Base-by-base conservation (phyloP, 129 eudicot species). In the Centrapalus pauciflorus region DNA sequence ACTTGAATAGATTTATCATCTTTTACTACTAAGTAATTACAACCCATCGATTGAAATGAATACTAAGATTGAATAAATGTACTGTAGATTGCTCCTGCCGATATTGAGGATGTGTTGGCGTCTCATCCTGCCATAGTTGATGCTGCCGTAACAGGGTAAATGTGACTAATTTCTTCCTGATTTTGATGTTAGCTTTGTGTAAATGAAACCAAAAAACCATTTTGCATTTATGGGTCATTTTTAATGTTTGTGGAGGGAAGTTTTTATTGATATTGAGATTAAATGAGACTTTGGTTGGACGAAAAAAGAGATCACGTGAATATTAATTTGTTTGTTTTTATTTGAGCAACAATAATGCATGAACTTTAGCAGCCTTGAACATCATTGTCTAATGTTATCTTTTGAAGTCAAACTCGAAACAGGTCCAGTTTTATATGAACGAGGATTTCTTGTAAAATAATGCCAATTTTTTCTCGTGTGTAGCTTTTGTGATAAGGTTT, bases 11-110 rank as follows among this genome's bases (percentile, higher is more conserved):
- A 21, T 38, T 19, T 13, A 19, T 9, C n/a, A 29, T 17, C 56
- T 63, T 61, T 2, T 16, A 25, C 12, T 61, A 24, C 26, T 60
- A 69, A 40, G 49, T 20, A 33, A 10, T 11, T 60, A 5, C 10
- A 54, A 66, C 23, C 13, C 9, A 20, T 32, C 48, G 25, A 37
- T 60, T 5, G 38, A 13, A 28, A 51, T 3, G 4, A 68, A 35
- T 4, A n/a, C 0, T 5, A 9, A 61, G 25, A 32, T 62, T 55
- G 38, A 43, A 34, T 4, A 11, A 32, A 28, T 29, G 1, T 8
- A 54, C 10, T 67, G 80, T 75, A 94, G 99, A 82, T 94, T 60
- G 92, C 99, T 71, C 99, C 99, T 20, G 96, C 95, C 27, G 99
- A 89, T 73, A 80, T 94, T 33, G 98, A 93, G 81, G 80, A 87